Evolutionary conservation across 2,329 filamentous ascomycete genomes (phyloP).

Genomic region (Diaporthe nobilis): DNA sequence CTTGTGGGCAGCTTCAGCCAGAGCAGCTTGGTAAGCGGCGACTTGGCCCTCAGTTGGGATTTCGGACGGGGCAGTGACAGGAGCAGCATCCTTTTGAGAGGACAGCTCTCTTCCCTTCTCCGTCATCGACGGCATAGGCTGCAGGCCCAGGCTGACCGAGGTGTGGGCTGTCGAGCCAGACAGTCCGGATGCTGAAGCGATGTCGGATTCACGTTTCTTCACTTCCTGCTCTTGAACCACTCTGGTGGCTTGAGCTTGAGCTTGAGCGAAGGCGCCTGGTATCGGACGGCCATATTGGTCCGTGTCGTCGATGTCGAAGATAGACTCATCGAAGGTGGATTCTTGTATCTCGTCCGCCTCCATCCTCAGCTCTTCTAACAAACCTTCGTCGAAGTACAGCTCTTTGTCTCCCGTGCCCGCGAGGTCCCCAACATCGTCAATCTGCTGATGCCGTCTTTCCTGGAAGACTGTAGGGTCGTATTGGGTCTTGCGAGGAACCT

Average conservation of each 20-base stretch:
- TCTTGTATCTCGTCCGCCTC: conserved; percentile 66
- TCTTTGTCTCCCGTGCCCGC: conserved; percentile 64
- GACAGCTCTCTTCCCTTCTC: conserved; percentile 39
- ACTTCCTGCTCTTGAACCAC: conserved; percentile 50
- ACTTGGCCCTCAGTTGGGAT: conserved; percentile 52
- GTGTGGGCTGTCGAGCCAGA: conserved; percentile 69
- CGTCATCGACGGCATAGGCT: conserved; percentile 43
- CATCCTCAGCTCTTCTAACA: conserved; percentile 61
- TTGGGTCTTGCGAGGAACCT: conserved; percentile 41
- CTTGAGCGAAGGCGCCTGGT: conserved; percentile 69
- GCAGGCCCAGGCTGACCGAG: conserved; percentile 58
- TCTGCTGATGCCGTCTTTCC: conserved; percentile 38
- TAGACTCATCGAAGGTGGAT: conserved; percentile 77
- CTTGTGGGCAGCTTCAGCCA: conserved; percentile 84
- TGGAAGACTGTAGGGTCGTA: conserved; percentile 43
- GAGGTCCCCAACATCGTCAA: conserved; percentile 20
- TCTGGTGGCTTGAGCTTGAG: conserved; percentile 63
- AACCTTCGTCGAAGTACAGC: conserved; percentile 78
- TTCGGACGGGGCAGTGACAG: conserved; percentile 37
- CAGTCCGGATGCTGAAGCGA: conserved; percentile 61
- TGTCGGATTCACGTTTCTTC: conserved; percentile 63
- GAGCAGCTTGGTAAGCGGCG: conserved; percentile 84
- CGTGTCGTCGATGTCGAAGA: conserved; percentile 79
- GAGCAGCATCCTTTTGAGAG: conserved; percentile 40
- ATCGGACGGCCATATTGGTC: conserved; percentile 73